Conservation (phyloP, 371 early-diverging fungal genomes). For the Dichotomocladium elegans region DNA sequence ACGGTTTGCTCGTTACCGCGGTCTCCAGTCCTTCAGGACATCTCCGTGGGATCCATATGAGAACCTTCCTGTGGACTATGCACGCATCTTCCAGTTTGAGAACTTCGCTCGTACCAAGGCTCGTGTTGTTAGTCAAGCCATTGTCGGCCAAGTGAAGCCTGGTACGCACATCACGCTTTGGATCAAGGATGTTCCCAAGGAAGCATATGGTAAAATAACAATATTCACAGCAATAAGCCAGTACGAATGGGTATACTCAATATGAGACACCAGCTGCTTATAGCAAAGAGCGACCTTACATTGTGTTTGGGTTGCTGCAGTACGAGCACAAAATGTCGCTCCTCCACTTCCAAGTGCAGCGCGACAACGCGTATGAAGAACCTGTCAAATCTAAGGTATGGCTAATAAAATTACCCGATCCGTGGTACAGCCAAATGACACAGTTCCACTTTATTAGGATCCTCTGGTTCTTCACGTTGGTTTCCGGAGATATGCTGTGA, state of each 20-base stretch:
- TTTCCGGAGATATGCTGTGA: constrained; percentile 81
- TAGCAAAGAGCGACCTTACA: constrained; percentile 54
- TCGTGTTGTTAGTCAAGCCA: constrained; percentile 63
- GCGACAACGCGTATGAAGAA: constrained; percentile 68
- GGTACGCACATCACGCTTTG: constrained; percentile 67
- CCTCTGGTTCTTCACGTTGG: constrained; percentile 83
- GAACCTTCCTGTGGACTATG: constrained; percentile 92
- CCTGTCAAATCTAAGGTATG: constrained; percentile 68
- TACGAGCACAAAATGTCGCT: constrained; percentile 94
- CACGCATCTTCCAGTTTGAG: constrained; percentile 92
- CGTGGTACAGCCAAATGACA: too few relatives aligned
- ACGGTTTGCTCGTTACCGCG: constrained; percentile 91
- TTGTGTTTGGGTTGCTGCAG: constrained; percentile 82
- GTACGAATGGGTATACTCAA: too few relatives aligned
- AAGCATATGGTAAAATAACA: constrained; percentile 54
- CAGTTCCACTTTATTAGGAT: constrained; percentile 60
- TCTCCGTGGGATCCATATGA: constrained; percentile 98
- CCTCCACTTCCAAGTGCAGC: constrained; percentile 73
- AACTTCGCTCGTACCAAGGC: constrained; percentile 76
- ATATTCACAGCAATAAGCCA: too few relatives aligned
- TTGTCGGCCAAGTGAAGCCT: constrained; percentile 50
- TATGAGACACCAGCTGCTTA: too few relatives aligned
- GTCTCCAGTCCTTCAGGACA: constrained; percentile 87
- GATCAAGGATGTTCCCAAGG: constrained; percentile 67
- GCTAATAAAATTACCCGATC: too few relatives aligned